Evolutionary conservation across 2,329 filamentous ascomycete species (phyloP).

Genomic region (Monilinia vaccinii-corymbosi): DNA sequence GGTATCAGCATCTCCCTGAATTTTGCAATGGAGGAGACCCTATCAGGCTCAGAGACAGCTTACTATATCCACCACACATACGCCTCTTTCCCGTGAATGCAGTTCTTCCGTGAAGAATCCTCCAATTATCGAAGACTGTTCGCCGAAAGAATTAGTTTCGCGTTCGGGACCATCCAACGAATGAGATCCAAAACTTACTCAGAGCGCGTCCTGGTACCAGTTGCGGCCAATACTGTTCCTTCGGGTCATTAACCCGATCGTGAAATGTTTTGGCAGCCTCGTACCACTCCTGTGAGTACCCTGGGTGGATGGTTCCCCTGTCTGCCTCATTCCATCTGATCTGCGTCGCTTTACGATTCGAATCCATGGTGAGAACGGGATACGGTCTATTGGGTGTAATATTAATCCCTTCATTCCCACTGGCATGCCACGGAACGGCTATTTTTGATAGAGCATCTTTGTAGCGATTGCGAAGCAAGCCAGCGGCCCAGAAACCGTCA

Average conservation of each 20-base stretch:
- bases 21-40: background rate
- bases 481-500: slow-evolving; percentile 72
- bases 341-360: slow-evolving; percentile 37
- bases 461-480: slow-evolving; percentile 42
- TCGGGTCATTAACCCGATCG: slow-evolving; percentile 52
- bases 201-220: slow-evolving; percentile 69
- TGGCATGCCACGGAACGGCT: slow-evolving; percentile 68
- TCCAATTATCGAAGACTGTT: slow-evolving; percentile 90
- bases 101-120: slow-evolving; percentile 78
- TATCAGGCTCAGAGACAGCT: slow-evolving; percentile 32
- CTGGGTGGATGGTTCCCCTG: slow-evolving; percentile 46
- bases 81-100: slow-evolving; percentile 76
- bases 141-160: background rate
- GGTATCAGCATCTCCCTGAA: background rate
- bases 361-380: slow-evolving; percentile 51
- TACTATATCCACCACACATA: slow-evolving; percentile 87
- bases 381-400: slow-evolving; percentile 64
- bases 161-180: background rate
- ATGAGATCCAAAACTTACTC: slow-evolving; percentile 42
- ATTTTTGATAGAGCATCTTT: slow-evolving; percentile 49
- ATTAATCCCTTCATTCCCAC: slow-evolving; percentile 74
- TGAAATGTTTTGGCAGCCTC: slow-evolving; percentile 67
- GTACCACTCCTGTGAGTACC: slow-evolving; percentile 53
- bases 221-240: slow-evolving; percentile 71
- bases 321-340: slow-evolving; percentile 94